phyloP scores from a whole-genome alignment of 306 rosid genomes.

The Oxytropis ochrocephala region DNA sequence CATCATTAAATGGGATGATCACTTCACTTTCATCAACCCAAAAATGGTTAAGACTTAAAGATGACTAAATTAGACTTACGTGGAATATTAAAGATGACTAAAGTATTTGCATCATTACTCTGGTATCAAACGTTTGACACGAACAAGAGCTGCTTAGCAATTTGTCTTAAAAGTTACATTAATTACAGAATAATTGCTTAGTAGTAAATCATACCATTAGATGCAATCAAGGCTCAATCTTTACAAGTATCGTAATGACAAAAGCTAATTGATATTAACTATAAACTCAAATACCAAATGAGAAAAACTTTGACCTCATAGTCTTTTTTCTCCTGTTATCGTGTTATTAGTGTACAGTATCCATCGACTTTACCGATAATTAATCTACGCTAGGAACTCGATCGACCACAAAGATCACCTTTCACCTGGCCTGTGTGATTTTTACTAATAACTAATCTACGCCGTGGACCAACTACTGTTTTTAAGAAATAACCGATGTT shows the following conservation, averaged over 20 bases:
- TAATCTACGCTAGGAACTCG: too few relatives aligned
- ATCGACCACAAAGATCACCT: too few relatives aligned
- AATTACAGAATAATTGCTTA: neutral
- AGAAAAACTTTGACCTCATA: neutral
- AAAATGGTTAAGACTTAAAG: neutral
- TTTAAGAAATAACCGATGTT: neutral
- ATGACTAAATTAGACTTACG: conserved; percentile 14
- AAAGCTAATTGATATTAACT: neutral
- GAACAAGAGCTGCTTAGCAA: conserved; percentile 10
- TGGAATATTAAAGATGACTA: too few relatives aligned
- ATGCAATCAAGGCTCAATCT: neutral
- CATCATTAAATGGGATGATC: too few relatives aligned
- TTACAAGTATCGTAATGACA: neutral
- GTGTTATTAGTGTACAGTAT: too few relatives aligned
- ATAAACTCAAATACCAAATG: neutral
- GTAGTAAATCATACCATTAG: neutral
- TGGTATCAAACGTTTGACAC: neutral
- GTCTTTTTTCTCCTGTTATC: too few relatives aligned
- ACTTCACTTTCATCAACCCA: neutral
- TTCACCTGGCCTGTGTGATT: too few relatives aligned
- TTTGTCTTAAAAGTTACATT: neutral
- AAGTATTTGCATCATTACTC: too few relatives aligned
- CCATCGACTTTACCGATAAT: too few relatives aligned
- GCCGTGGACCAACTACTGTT: too few relatives aligned
- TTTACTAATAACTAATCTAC: too few relatives aligned